Evolutionary conservation across 2,329 filamentous ascomycete species (phyloP).

Genomic region (Raffaelea deltoideospora): DNA sequence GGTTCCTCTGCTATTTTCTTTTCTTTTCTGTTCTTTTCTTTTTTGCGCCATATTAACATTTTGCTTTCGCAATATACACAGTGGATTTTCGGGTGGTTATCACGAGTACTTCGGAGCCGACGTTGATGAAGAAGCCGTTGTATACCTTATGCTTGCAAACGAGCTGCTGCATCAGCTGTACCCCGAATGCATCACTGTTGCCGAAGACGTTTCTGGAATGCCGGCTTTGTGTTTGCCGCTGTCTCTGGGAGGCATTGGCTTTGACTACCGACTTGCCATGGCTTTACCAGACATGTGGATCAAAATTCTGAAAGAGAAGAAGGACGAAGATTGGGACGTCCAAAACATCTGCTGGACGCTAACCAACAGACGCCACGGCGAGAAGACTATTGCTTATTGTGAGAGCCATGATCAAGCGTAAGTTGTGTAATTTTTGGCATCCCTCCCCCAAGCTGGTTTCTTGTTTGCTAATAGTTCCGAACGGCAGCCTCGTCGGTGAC

Average conservation of each 20-base stretch:
- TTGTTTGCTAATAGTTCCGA: not conserved
- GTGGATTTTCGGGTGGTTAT: slow-evolving; percentile 92
- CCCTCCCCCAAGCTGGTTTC: slow-evolving; percentile 1
- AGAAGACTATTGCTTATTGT: slow-evolving; percentile 96
- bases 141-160: slow-evolving; percentile 92
- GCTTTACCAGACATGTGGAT: slow-evolving; percentile 98
- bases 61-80: slow-evolving; percentile 17
- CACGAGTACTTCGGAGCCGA: slow-evolving; percentile 89
- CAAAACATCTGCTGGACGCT: slow-evolving; percentile 71
- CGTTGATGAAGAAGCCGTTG: slow-evolving; percentile 86
- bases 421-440: slow-evolving; percentile 21
- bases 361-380: slow-evolving; percentile 83
- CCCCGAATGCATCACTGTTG: slow-evolving; percentile 76
- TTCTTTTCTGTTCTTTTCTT: not conserved
- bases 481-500: slow-evolving; percentile 71
- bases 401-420: slow-evolving; percentile 97
- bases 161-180: slow-evolving; percentile 89
- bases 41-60: not conserved
- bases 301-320: slow-evolving; percentile 89
- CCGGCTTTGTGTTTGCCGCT: slow-evolving; percentile 83
- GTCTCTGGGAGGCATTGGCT: slow-evolving; percentile 78
- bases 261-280: slow-evolving; percentile 96
- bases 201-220: slow-evolving; percentile 97
- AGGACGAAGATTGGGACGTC: slow-evolving; percentile 87
- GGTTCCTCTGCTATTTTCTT: not conserved